Percentiles rank a stretch among this genome's conserved stretches.
Conservation (phyloP, 2,329 filamentous ascomycete species). For the Talaromyces sp. region DNA sequence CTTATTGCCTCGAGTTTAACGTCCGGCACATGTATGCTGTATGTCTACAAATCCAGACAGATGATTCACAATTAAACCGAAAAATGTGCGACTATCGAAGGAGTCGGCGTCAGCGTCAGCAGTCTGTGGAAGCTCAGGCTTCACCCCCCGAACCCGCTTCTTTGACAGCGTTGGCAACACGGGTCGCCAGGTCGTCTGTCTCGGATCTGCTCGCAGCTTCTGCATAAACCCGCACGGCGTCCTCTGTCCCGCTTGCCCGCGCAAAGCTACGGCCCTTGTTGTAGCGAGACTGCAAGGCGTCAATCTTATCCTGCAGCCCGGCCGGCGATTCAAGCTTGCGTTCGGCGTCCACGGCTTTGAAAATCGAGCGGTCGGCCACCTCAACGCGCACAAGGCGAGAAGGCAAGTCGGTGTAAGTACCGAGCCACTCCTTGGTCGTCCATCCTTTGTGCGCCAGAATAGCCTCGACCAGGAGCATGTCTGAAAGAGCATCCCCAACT, state of each 20-base stretch:
- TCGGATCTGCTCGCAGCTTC: slow-evolving; percentile 87
- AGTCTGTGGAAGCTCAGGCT: background rate
- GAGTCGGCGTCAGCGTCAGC: too few species aligned
- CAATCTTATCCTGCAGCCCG: slow-evolving; percentile 80
- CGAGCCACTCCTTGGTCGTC: slow-evolving; percentile 85
- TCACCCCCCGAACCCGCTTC: slow-evolving; percentile 41
- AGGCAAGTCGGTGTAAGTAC: slow-evolving; percentile 88
- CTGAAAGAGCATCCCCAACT: slow-evolving; percentile 90
- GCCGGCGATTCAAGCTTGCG: slow-evolving; percentile 74
- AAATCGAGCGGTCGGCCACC: slow-evolving; percentile 80
- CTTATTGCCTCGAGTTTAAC: background rate
- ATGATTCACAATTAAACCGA: background rate
- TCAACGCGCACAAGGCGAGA: slow-evolving; percentile 93
- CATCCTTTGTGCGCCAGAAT: slow-evolving; percentile 94
- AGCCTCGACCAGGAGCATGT: slow-evolving; percentile 92
- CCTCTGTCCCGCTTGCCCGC: slow-evolving; percentile 89
- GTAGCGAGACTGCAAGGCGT: slow-evolving; percentile 83
- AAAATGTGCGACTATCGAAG: background rate
- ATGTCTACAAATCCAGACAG: background rate
- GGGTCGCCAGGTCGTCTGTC: slow-evolving; percentile 82
- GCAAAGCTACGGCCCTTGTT: slow-evolving; percentile 86
- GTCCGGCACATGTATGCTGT: background rate
- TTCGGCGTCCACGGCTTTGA: slow-evolving; percentile 85
- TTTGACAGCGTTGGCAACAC: slow-evolving; percentile 72
- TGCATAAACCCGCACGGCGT: slow-evolving; percentile 92